These are phyloP conservation scores for Diaporthe longicolla DNA, from an alignment of 2,329 filamentous ascomycete species.

Conservation along the genomic window DNA sequence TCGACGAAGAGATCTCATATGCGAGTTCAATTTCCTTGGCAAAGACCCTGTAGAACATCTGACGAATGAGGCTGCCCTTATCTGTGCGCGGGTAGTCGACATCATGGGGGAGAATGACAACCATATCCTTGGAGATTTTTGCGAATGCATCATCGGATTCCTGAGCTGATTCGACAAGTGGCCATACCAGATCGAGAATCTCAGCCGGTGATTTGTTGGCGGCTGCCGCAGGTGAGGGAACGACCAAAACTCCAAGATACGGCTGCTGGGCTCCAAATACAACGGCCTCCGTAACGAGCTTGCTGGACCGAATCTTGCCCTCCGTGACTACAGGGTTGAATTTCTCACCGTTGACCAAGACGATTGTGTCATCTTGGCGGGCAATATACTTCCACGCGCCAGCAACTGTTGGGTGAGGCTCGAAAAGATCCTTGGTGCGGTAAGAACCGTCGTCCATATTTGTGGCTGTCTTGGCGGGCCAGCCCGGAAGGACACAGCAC, in stretches of 20 bases:
- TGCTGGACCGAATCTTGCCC: conserved; percentile 63
- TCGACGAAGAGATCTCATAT: conserved; percentile 51
- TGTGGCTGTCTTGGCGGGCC: conserved; percentile 52
- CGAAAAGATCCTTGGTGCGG: conserved; percentile 56
- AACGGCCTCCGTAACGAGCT: conserved; percentile 64
- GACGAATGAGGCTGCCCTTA: conserved; percentile 67
- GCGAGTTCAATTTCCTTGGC: conserved; percentile 58
- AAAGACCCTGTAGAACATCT: conserved; percentile 62
- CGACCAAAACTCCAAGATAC: conserved; percentile 65
- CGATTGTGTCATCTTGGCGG: conserved; percentile 61
- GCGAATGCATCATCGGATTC: conserved; percentile 50
- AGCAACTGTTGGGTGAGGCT: conserved; percentile 56
- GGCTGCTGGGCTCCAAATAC: conserved; percentile 65
- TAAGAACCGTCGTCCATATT: conserved; percentile 54
- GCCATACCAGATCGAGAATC: conserved; percentile 52
- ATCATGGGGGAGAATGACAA: conserved; percentile 61
- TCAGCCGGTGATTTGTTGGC: conserved; percentile 45
- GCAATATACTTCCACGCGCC: conserved; percentile 61
- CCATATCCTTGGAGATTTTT: conserved; percentile 62
- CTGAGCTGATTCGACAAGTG: conserved; percentile 52
- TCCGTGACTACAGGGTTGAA: conserved; percentile 57
- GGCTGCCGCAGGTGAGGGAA: conserved; percentile 51
- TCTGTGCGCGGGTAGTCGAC: conserved; percentile 63
- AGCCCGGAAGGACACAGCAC: conserved; percentile 55
- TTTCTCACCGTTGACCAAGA: conserved; percentile 52